Conservation (phyloP, 768 basidiomycete species). For the Omphalotus guepiniiformis region DNA sequence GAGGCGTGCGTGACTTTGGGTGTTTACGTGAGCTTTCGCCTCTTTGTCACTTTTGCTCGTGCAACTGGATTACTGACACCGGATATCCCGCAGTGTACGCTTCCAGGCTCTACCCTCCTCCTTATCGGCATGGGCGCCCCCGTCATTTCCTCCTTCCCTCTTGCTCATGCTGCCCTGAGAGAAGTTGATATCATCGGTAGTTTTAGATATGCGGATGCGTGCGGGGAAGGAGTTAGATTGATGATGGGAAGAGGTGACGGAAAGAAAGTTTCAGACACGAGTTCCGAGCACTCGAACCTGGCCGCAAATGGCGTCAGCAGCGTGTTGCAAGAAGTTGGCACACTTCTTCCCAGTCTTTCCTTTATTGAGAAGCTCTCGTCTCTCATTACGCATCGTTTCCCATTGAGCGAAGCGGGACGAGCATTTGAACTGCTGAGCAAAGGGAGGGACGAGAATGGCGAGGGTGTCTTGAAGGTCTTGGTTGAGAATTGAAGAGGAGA, state of each 20-base stretch:
- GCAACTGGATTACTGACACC: too few species aligned
- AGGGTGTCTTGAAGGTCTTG: constrained; percentile 88
- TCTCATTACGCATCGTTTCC: constrained; percentile 76
- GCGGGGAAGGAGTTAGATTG: constrained; percentile 77
- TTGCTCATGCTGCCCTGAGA: constrained; percentile 74
- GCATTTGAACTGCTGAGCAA: constrained; percentile 81
- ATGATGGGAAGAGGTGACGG: background rate
- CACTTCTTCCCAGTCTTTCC: background rate
- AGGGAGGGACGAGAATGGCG: constrained; percentile 75
- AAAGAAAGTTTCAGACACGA: background rate
- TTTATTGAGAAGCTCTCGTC: constrained; percentile 26
- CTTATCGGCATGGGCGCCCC: constrained; percentile 97
- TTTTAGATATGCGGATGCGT: constrained; percentile 89
- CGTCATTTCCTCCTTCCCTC: constrained; percentile 65
- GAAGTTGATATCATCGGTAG: constrained; percentile 93
- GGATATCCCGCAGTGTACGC: too few species aligned
- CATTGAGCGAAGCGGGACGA: constrained; percentile 55
- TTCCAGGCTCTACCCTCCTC: constrained; percentile 89
- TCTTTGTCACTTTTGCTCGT: too few species aligned
- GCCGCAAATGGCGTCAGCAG: background rate
- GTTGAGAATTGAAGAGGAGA: constrained; percentile 41
- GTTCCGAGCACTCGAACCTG: background rate
- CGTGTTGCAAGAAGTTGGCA: background rate
- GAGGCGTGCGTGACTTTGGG: constrained; percentile 90
- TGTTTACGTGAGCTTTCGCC: constrained; percentile 82